Evolutionary conservation across 1,284 basidiomycete genomes (phyloP), one percentile per base, ranked within the genome.

Genomic region (Ustilago shanxiensis): DNA sequence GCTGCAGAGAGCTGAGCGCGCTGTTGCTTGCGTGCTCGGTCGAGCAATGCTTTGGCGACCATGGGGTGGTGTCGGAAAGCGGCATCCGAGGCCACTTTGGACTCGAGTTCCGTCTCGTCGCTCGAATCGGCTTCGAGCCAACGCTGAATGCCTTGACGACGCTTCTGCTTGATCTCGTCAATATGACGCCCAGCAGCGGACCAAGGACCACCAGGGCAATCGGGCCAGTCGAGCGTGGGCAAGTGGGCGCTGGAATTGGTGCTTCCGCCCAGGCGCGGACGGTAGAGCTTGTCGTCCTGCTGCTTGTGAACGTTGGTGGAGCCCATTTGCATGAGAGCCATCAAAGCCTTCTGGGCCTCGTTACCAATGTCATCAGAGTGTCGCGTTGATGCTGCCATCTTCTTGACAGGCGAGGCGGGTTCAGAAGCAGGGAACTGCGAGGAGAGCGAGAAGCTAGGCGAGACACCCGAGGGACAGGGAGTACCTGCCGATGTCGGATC

Each of bases 41-140:
- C 81, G 41, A 75, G 67, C 51, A 83, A 51, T 3, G 75, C 81
- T 57, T 83, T 83, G 49, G 81, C 81, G 14, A 83, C 78, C 81
- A 83, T 83, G n/a, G 81, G 81, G 49, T 83, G 81, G 54, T 80
- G 77, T n/a, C 63, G 60, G 45, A 49, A 77, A 33, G 62, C 62
- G 35, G 66, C 55, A 24, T 55, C 61, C 14, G 70, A 54, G 8
- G 41, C 20, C 44, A 61, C 64, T 11, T 60, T 53, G 24, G 33
- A 7, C 10, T 60, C 61, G 14, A 44, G 45, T 9, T 77, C 71
- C 28, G 62, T 57, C 52, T 77, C 74, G 53, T 76, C 73, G 50
- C 58, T 57, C 37, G 73, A 71, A 31, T 76, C 73, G 18, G 62
- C 44, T 53, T 77, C 72, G 52, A 79, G 78, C 78, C 78, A 79